phyloP scores from a whole-genome alignment of 345 rosid species.

The Murraya koenigii region DNA sequence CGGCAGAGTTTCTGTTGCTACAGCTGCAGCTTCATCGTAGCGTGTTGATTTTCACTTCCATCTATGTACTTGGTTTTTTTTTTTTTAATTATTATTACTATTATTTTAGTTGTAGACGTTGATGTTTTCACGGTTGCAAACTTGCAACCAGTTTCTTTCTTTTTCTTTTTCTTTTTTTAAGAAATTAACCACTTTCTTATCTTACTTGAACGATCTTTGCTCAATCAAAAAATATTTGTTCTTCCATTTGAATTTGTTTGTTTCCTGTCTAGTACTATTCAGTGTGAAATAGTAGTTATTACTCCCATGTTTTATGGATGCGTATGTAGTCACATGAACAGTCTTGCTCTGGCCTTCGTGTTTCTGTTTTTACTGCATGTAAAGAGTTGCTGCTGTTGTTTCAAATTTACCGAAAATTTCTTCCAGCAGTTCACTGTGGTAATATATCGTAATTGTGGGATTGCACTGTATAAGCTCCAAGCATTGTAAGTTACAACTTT shows the following conservation, averaged over 20 bases:
- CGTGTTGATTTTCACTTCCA: too few species aligned
- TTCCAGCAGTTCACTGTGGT: too few species aligned
- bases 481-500: not conserved
- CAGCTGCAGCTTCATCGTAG: slow-evolving; percentile 31
- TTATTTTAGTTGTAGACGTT: slow-evolving; percentile 3
- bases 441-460: too few species aligned
- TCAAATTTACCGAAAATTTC: too few species aligned
- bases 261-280: not conserved
- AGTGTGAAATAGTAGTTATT: not conserved
- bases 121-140: slow-evolving; percentile 26
- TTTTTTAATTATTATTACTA: too few species aligned
- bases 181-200: not conserved
- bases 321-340: not conserved
- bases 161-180: too few species aligned
- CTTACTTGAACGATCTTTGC: not conserved
- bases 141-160: slow-evolving; percentile 31
- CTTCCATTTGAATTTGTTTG: not conserved
- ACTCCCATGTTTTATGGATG: not conserved
- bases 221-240: not conserved
- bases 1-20: slow-evolving; percentile 28
- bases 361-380: not conserved
- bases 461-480: too few species aligned
- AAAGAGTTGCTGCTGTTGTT: too few species aligned
- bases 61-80: not conserved
- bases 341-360: not conserved